Evolutionary conservation across 495 filamentous ascomycete genomes (phyloP), one percentile per base, ranked within the genome.

Genomic region (Glutinoglossum americanum): DNA sequence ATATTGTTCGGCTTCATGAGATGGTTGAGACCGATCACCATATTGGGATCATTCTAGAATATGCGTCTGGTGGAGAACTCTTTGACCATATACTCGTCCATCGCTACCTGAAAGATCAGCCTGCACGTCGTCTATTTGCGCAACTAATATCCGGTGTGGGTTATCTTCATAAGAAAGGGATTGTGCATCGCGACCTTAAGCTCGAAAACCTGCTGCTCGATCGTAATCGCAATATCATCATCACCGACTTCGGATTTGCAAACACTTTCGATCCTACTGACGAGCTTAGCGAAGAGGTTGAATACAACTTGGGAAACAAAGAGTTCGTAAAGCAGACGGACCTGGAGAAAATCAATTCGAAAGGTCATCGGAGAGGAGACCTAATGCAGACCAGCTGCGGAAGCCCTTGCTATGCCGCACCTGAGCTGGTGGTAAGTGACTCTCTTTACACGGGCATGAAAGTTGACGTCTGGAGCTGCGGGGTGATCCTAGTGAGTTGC

Each of bases 381-480:
- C 73, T 79, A 72, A 94, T 82, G 80, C 81, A 75, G 72, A 95
- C 80, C 66, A 94, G 71, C 64, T 90, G 78, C 69, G 92, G 76
- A 69, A 93, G 83, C 64, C 84, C 84, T 5, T 99, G 92, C 66
- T 99, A 99, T 68, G 92, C 92, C 45, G 92, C 92, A 15, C 92
- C 92, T 8, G 92, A 99, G 73, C 76, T 99, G 39, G 92, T 99
- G 19, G 92, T 99, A 58, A 95, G 88, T 68, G 92, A 99, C 69
- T 93, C 87, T 19, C 71, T 99, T 17, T 99, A 99, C 69, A 99
- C 93, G 6, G 92, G 92, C 41, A 79, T 88, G 28, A 99, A 97
- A 68, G 92, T 99, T 17, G 92, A 99, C 66, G 92, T 99, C 26
- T 99, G 92, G 92, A 97, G 92, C 65, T 97, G 92, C 66, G 92